phyloP scores from a whole-genome alignment of 2,329 filamentous ascomycete species.

The Epichloe glyceriae region DNA sequence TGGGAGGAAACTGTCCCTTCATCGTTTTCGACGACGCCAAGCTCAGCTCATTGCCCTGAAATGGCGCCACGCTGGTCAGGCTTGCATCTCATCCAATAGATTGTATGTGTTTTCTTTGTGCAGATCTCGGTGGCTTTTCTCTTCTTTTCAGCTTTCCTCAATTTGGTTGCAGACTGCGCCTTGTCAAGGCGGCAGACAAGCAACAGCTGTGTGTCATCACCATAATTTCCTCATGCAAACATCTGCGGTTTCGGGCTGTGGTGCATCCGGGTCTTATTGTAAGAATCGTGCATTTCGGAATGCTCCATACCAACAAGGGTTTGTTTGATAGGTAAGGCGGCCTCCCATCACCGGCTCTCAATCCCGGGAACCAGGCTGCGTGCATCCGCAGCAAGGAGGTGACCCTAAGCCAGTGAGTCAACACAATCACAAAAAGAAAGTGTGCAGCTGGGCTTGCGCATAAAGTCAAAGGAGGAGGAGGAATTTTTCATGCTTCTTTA shows the following conservation, averaged over 20 bases:
- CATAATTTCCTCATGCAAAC: constrained; percentile 1
- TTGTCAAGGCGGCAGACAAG: neutral
- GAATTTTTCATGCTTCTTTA: neutral
- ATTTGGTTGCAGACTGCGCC: neutral
- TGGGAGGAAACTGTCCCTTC: constrained; percentile 56
- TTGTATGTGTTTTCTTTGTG: constrained; percentile 31
- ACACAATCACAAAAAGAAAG: neutral
- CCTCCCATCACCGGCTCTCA: neutral
- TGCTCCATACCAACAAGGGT: neutral
- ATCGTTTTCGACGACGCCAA: constrained; percentile 59
- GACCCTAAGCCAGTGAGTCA: neutral
- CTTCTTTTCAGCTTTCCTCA: neutral
- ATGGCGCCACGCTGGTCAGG: constrained; percentile 62
- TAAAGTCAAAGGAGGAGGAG: neutral
- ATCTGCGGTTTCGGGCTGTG: neutral
- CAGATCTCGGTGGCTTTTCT: neutral
- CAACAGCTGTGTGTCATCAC: neutral
- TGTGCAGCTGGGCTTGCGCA: neutral
- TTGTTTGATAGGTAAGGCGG: neutral
- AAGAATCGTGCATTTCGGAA: neutral
- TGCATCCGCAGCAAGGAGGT: constrained; percentile 2
- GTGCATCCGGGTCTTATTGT: neutral
- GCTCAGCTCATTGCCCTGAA: constrained; percentile 49
- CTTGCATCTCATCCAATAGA: constrained; percentile 53
- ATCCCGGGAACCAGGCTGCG: neutral